Conservation (phyloP, 441 rosid genomes). For the Cnidoscolus chayamansa region DNA sequence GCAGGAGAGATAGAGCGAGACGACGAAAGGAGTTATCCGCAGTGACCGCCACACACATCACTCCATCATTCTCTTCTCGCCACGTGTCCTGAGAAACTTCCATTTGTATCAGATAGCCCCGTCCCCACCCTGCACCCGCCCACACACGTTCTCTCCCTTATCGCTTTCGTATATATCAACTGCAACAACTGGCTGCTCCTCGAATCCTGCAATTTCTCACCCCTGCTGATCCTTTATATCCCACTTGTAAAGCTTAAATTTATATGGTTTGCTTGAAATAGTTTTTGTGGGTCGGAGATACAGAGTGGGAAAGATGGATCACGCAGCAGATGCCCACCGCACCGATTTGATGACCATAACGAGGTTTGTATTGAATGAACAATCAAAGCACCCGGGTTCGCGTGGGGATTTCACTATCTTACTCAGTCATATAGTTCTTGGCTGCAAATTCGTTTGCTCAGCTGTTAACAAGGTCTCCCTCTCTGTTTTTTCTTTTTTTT, state of each 20-base stretch:
- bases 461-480: slow-evolving; percentile 74
- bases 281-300: not conserved
- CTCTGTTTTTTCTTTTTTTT: not conserved
- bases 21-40: slow-evolving; percentile 45
- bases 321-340: slow-evolving; percentile 74
- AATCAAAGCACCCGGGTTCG: slow-evolving; percentile 81
- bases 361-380: slow-evolving; percentile 80
- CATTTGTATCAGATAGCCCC: slow-evolving; percentile 27
- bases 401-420: slow-evolving; percentile 94
- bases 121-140: not conserved
- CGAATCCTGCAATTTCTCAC: slow-evolving; percentile 1
- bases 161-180: slow-evolving; percentile 20
- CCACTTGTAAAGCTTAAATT: not conserved
- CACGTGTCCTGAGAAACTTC: slow-evolving; percentile 57
- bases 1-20: not conserved
- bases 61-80: slow-evolving; percentile 27
- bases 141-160: not conserved
- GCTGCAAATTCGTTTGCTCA: slow-evolving; percentile 97
- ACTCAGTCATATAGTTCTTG: slow-evolving; percentile 90
- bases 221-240: slow-evolving; percentile 21
- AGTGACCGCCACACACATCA: slow-evolving; percentile 40
- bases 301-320: slow-evolving; percentile 55
- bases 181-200: slow-evolving; percentile 11
- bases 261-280: not conserved
- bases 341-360: slow-evolving; percentile 98